Evolutionary conservation across 257 asterid genomes (phyloP).

Genomic region (Capsicum baccatum): DNA sequence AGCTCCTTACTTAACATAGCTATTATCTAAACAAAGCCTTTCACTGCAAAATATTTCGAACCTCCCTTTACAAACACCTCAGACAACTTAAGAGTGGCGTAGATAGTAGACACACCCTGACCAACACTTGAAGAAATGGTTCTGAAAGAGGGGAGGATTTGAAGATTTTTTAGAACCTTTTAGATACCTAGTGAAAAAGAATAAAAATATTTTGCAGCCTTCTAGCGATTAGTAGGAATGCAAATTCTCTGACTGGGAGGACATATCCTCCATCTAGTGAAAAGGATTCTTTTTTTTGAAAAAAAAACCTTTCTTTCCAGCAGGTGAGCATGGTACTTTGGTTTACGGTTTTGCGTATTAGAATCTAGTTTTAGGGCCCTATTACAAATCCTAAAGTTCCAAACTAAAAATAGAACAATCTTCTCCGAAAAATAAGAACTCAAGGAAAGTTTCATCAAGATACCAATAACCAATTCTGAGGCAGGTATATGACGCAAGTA

Average conservation of each 20-base stretch:
- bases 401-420: too few relatives aligned
- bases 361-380: too few relatives aligned
- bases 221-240: neutral
- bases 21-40: neutral
- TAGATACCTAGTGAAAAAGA: neutral
- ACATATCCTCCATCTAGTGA: too few relatives aligned
- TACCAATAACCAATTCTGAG: too few relatives aligned
- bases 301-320: too few relatives aligned
- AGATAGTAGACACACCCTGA: neutral
- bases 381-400: too few relatives aligned
- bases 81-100: neutral
- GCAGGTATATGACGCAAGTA: too few relatives aligned
- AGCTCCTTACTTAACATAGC: neutral
- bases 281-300: too few relatives aligned
- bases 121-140: neutral
- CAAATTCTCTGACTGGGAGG: neutral
- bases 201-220: neutral
- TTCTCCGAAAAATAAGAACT: too few relatives aligned
- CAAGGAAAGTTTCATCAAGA: too few relatives aligned
- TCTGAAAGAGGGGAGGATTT: neutral
- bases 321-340: too few relatives aligned
- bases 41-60: neutral
- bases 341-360: too few relatives aligned
- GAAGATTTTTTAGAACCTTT: neutral
- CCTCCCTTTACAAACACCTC: conserved; percentile 16